phyloP scores from a whole-genome alignment of 1,284 basidiomycete genomes.

The Wolfiporia cocos region DNA sequence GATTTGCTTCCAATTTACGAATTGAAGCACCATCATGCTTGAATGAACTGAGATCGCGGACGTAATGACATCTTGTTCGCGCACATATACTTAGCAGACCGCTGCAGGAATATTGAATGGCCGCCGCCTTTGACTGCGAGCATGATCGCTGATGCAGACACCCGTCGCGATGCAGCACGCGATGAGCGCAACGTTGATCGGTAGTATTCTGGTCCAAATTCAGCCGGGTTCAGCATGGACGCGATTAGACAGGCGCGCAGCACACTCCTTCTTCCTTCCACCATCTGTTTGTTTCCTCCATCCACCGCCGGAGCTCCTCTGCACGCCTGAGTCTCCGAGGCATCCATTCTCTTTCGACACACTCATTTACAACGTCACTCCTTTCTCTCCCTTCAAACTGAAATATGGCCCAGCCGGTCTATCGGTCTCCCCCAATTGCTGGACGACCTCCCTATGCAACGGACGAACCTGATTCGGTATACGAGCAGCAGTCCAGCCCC shows the following conservation, averaged over 20 bases:
- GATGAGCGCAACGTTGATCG: not conserved
- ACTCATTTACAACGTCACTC: constrained; percentile 13
- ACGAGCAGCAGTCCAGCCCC: constrained; percentile 35
- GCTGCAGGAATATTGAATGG: too few species aligned
- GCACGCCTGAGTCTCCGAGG: constrained; percentile 21
- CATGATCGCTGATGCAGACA: too few species aligned
- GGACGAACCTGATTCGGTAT: constrained; percentile 57
- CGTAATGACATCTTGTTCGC: too few species aligned
- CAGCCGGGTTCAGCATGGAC: not conserved
- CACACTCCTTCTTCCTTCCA: not conserved
- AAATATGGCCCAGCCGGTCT: constrained; percentile 25
- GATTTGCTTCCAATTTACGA: too few species aligned
- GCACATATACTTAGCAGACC: too few species aligned
- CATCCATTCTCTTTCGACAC: constrained; percentile 28
- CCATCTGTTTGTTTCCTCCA: not conserved
- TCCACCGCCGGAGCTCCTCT: not conserved
- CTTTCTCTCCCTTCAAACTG: constrained; percentile 1
- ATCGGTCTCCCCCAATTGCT: constrained; percentile 41
- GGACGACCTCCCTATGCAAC: constrained; percentile 64
- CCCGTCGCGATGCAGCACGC: too few species aligned
- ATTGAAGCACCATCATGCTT: too few species aligned
- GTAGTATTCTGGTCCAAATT: constrained; percentile 1
- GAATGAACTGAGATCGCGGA: too few species aligned
- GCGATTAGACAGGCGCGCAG: not conserved
- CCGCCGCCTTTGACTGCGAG: too few species aligned